Evolutionary conservation across 2,329 filamentous ascomycete species (phyloP), one percentile per base, ranked within the genome.

Genomic region (Sporothrix mexicana): DNA sequence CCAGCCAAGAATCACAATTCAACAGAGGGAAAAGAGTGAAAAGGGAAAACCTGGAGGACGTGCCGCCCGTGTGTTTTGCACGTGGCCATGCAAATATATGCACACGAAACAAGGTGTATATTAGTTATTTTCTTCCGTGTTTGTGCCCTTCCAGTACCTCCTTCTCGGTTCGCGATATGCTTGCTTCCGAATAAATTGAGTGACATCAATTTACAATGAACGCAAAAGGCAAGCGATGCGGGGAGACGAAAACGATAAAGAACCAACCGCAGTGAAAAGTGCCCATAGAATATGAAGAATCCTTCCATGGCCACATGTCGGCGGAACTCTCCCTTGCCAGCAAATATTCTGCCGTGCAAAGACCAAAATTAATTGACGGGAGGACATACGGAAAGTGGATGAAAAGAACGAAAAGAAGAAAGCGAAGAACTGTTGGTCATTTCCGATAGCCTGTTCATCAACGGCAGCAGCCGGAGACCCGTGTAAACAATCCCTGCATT

Each of bases 41-140:
- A 55, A 36, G 30, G 30, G 30, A 36, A 1, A 36, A 36, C 30
- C 20, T 55, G 51, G 23, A 47, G 12, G 41, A 45, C 41, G 41
- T 66, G 61, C 61, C 41, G 61, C 15, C n/a, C 20, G 10, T 47
- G n/a, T 47, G 25, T 66, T 45, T 43, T 66, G 41, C 61, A 66
- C 61, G 61, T 47, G 61, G 41, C n/a, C 61, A 47, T 23, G 20
- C 8, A 20, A 9, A n/a, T 6, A 10, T 7, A 20, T 20, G 51
- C 12, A 25, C n/a, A 25, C 6, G 20, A 64, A 47, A 20, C 41
- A 47, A n/a, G 9, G 9, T 23, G 61, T 66, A 25, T 3, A 47
- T 25, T 66, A 36, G 41, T 64, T 64, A 36, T 36, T 36, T 36
- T 36, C 30, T 36, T 36, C 30, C 36, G 10, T 45, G n/a, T 15